Percentiles rank a stretch among this genome's conserved stretches.
phyloP scores from a whole-genome alignment of 345 rosid genomes.

The Salix caprea region DNA sequence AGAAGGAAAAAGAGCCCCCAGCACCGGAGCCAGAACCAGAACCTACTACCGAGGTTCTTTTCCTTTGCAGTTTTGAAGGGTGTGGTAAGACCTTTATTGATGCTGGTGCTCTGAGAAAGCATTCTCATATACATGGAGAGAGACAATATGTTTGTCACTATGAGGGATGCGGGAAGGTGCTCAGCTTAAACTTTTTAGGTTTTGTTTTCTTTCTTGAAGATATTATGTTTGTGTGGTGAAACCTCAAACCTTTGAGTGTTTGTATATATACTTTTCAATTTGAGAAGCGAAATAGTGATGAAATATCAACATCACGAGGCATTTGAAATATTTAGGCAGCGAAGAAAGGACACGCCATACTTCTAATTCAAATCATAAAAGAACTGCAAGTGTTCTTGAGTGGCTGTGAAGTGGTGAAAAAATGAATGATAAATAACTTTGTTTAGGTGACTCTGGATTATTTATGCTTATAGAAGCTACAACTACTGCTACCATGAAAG shows the following conservation, averaged over 20 bases:
- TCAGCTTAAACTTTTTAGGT: not conserved
- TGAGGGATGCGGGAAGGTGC: slow-evolving; percentile 86
- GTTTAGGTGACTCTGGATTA: too few relatives aligned
- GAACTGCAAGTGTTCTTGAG: too few relatives aligned
- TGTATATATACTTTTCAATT: not conserved
- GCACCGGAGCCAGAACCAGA: slow-evolving; percentile 86
- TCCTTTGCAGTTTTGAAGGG: slow-evolving; percentile 91
- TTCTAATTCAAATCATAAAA: too few relatives aligned
- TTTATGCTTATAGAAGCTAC: too few relatives aligned
- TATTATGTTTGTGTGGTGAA: not conserved
- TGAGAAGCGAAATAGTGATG: too few relatives aligned
- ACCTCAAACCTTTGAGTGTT: not conserved
- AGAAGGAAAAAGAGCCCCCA: slow-evolving; percentile 61
- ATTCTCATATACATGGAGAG: slow-evolving; percentile 96
- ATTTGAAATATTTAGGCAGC: too few relatives aligned
- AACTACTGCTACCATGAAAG: too few relatives aligned
- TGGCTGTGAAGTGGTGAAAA: too few relatives aligned
- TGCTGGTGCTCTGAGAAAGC: slow-evolving; percentile 89
- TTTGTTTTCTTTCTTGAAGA: not conserved
- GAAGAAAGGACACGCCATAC: too few relatives aligned
- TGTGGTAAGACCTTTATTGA: slow-evolving; percentile 95
- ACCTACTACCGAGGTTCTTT: slow-evolving; percentile 90
- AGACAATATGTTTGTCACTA: slow-evolving; percentile 78
- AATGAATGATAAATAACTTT: too few relatives aligned
- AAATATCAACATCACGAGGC: too few relatives aligned